Evolutionary conservation across 257 asterid genomes (phyloP), one percentile per base, ranked within the genome.

Genomic region (Ilex asprella): DNA sequence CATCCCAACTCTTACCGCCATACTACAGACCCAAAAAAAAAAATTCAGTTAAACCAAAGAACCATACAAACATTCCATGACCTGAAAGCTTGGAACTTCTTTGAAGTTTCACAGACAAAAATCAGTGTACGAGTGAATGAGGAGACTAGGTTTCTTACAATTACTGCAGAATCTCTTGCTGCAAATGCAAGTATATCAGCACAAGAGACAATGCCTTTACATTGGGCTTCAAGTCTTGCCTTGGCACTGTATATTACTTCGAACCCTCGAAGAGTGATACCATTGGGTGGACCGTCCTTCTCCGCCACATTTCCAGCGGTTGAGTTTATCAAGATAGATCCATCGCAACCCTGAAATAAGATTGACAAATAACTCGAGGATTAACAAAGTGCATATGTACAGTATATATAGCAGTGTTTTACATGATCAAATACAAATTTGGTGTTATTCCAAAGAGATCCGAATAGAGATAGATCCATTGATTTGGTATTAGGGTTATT

Each of bases 151-250:
- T 35, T 35, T 35, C 41, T 35, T 35, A 35, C 41, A 35, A 35
- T 35, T 35, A 35, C 41, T 35, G 41, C 41, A 35, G 41, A 35
- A 35, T 84, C 95, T 0, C 91, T 82, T 13, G 91, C 91, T 15
- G 95, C 87, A n/a, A 86, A 84, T 31, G 89, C 78, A 0, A 84
- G 67, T 14, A 82, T 67, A 73, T 86, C 95, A 2, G 91, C 78
- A 54, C 91, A 86, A 0, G 91, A 86, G 0, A 86, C 89, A 2
- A 60, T 66, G 2, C 60, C 30, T 0, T 89, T 84, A 78, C 95
- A 84, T 21, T 27, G 41, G 1, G 30, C 62, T 75, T 86, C 95
- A 3, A 84, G 74, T 14, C 68, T 66, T 1, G 82, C 78, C 14
- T 86, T 86, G 0, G 88, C 85, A 1, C 67, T 85, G n/a, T 84